Evolutionary conservation across 139 green algal species (phyloP), one percentile per base, ranked within the genome.

Genomic region (Chlamydomonas asymmetrica): DNA sequence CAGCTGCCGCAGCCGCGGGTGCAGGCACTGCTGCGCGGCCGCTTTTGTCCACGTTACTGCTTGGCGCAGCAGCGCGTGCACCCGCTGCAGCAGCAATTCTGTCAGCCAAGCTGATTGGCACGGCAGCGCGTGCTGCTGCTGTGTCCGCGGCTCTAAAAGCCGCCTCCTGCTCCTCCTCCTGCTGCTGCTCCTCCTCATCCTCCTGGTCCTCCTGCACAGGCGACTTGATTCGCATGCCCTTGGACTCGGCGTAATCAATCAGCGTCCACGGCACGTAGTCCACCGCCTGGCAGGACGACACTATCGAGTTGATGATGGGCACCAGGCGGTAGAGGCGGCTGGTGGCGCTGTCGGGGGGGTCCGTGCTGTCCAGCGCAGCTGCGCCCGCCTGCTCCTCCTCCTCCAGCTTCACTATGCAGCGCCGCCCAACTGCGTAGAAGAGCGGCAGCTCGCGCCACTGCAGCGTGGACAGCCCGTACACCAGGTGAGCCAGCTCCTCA

Each of bases 261-360:
- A 85, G 70, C 25, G 71, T 67, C 74, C 75, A 82, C 34, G 80
- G 80, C 56, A 71, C 63, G 49, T 82, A 82, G 56, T 71, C 80
- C 6, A 74, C 63, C 5, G 35, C 32, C 43, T 80, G 67, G 70
- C 80, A 85, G 6, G 70, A 80, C 35, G 34, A 50, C 13, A 85
- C 40, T 29, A 85, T 74, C 18, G 62, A 77, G 70, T 82, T 85
- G 41, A 85, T 62, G 18, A 85, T n/a, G n/a, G n/a, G 31, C 56
- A 76, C 70, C 70, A 63, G 34, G 59, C 60, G 39, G 70, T 73
- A 31, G 31, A 73, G 43, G 62, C 31, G 32, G 8, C 37, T 50
- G 5, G 13, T 13, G 35, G 31, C n/a, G n/a, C n/a, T 38, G 62
- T 68, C 50, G 22, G 62, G 62, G 38, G 50, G 62, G 35, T n/a